Percentiles rank a stretch among this genome's conserved stretches.
Conservation (phyloP, 495 filamentous ascomycete genomes). For the Tuber umbilicatum region DNA sequence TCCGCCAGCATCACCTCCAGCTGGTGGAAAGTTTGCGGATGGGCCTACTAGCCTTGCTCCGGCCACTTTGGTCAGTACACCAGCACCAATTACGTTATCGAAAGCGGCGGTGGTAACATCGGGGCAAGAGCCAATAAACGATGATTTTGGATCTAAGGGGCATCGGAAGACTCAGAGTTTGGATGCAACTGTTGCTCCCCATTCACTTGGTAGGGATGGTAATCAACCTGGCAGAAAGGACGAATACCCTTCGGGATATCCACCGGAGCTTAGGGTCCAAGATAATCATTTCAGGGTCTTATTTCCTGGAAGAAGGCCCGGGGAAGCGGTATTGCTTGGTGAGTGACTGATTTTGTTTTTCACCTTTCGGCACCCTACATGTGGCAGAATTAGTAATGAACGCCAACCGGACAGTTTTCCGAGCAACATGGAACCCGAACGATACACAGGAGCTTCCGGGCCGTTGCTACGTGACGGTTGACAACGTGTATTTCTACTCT, state of each 20-base stretch:
- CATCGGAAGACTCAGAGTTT: slow-evolving; percentile 81
- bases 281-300: slow-evolving; percentile 88
- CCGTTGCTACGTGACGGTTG: slow-evolving; percentile 76
- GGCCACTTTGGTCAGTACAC: slow-evolving; percentile 72
- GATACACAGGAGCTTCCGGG: slow-evolving; percentile 78
- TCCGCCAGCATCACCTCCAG: slow-evolving; percentile 20
- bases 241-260: slow-evolving; percentile 75
- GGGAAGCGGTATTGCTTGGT: slow-evolving; percentile 67
- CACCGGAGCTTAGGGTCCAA: slow-evolving; percentile 72
- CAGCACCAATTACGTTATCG: slow-evolving; percentile 79
- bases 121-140: slow-evolving; percentile 52
- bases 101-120: slow-evolving; percentile 70
- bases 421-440: slow-evolving; percentile 67
- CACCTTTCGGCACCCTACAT: background rate
- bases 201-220: slow-evolving; percentile 42
- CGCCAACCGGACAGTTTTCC: slow-evolving; percentile 50
- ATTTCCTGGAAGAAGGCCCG: slow-evolving; percentile 68
- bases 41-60: slow-evolving; percentile 67
- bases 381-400: background rate
- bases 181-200: slow-evolving; percentile 52
- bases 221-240: slow-evolving; percentile 43
- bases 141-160: slow-evolving; percentile 43
- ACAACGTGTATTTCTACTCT: slow-evolving; percentile 90
- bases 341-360: slow-evolving; percentile 2
- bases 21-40: slow-evolving; percentile 22